Evolutionary conservation across 2,329 filamentous ascomycete species (phyloP), one percentile per base, ranked within the genome.

Genomic region (Amauroascus niger): DNA sequence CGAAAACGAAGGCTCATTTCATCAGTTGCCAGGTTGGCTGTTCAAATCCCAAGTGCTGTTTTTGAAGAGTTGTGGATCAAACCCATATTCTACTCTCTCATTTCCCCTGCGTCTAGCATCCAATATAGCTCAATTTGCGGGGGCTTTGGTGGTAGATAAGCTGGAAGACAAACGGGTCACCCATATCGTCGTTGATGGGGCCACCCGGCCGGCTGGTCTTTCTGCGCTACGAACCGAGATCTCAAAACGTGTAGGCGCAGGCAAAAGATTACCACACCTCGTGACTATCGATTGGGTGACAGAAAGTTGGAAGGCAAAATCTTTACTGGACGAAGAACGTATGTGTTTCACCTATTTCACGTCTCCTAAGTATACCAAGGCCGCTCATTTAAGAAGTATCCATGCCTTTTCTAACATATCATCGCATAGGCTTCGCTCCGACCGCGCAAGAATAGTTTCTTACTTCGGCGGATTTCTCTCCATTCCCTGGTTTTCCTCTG

Each of bases 241-340:
- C 20, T 57, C 61, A 7, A 49, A 55, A 8, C 55, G 61, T 20
- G 67, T 53, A n/a, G 47, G 47, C 6, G 22, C 76, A 50, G 67
- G 64, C 6, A 71, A 65, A 51, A 71, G 64, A 45, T 69, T 89
- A 33, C 87, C 90, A 0, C 76, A 87, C 58, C 69, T 91, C 6
- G 85, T 96, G 1, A 78, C 72, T 0, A 67, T 76, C 8, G 73
- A 74, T 13, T 98, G 93, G 93, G 70, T 96, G 0, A 77, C 83
- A 49, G 82, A 86, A 50, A 87, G 87, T 62, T 95, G 90, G 88
- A 75, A 74, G 55, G 87, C 91, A 66, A 77, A 76, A 58, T 95
- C 88, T 0, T 64, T 86, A 57, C 67, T 96, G 45, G 88, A 95
- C 59, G 91, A 96, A 71, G 87, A 91, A 62, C 69, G 72, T 72